Evolutionary conservation across 768 basidiomycete species (phyloP).

Genomic region (Sarcomyxa edulis): DNA sequence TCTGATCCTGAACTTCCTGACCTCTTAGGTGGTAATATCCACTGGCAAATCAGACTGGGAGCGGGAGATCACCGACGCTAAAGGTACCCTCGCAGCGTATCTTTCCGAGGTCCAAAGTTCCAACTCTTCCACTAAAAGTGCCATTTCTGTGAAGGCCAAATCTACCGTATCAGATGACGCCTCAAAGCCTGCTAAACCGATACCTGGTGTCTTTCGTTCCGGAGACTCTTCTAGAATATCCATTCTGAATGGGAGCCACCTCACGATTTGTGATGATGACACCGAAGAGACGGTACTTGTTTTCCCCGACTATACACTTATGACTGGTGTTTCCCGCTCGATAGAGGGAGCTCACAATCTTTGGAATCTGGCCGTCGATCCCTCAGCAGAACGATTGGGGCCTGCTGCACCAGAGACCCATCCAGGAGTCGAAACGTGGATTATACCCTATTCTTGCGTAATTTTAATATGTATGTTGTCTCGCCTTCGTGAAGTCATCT

Average conservation of each 20-base stretch:
- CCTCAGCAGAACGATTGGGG: conserved; percentile 45
- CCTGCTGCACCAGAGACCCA: conserved; percentile 35
- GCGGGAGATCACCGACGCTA: conserved; percentile 67
- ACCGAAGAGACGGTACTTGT: conserved; percentile 77
- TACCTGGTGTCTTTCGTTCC: conserved; percentile 58
- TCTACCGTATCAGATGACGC: conserved; percentile 19
- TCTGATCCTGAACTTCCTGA: conserved; percentile 1
- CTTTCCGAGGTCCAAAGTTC: conserved; percentile 30
- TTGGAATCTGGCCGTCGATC: conserved; percentile 61
- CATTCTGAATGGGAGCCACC: conserved; percentile 82
- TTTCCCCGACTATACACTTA: conserved; percentile 88
- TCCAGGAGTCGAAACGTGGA: conserved; percentile 65
- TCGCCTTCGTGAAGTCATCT: background rate
- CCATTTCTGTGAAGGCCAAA: conserved; percentile 15
- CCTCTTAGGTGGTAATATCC: conserved; percentile 71
- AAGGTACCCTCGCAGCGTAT: conserved; percentile 65
- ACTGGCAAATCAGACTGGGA: conserved; percentile 91
- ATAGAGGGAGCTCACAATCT: conserved; percentile 62
- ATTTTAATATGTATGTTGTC: conserved; percentile 68
- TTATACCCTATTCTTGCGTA: conserved; percentile 85
- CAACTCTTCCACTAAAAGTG: conserved; percentile 17
- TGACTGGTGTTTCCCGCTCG: conserved; percentile 65
- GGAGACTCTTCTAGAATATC: conserved; percentile 53
- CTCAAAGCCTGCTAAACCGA: too few relatives aligned
- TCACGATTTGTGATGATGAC: conserved; percentile 59